Evolutionary conservation across 768 basidiomycete genomes (phyloP).

Genomic region (Leccinum incarnatum): DNA sequence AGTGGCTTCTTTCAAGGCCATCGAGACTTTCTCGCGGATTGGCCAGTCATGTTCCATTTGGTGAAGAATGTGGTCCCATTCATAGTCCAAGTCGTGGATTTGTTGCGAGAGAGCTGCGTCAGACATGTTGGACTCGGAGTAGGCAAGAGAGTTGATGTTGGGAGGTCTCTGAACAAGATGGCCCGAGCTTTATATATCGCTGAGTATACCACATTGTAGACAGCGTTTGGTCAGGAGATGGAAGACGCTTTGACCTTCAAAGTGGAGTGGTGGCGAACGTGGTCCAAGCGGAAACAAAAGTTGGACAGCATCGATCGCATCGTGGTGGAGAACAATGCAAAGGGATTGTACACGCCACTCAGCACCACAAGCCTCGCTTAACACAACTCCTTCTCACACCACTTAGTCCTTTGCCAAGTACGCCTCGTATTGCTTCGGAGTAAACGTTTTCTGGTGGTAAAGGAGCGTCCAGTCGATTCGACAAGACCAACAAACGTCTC

Average conservation of each 20-base stretch:
- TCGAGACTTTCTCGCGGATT: constrained; percentile 1
- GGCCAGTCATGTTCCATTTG: neutral
- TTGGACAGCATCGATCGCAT: neutral
- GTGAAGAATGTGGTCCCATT: constrained; percentile 1
- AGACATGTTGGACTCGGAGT: constrained; percentile 12
- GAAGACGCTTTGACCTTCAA: neutral
- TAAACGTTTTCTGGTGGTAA: constrained; percentile 62
- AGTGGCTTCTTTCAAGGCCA: constrained; percentile 8
- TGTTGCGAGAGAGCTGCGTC: neutral
- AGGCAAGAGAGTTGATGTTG: neutral
- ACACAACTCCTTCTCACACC: neutral
- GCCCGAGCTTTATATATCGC: constrained; percentile 15
- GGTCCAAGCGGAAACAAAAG: constrained; percentile 13
- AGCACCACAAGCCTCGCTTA: neutral
- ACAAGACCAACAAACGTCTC: constrained; percentile 5
- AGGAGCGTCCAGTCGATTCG: neutral
- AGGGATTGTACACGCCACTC: neutral
- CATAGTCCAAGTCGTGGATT: neutral
- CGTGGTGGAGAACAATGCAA: constrained; percentile 7
- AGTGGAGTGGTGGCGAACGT: neutral
- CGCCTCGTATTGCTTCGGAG: constrained; percentile 62
- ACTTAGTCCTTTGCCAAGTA: constrained; percentile 35
- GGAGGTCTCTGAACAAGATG: neutral
- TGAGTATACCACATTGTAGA: constrained; percentile 5
- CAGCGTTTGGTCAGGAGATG: neutral